Conservation (phyloP, 78 protist genomes). For the Tieghemostelium lacteum region DNA sequence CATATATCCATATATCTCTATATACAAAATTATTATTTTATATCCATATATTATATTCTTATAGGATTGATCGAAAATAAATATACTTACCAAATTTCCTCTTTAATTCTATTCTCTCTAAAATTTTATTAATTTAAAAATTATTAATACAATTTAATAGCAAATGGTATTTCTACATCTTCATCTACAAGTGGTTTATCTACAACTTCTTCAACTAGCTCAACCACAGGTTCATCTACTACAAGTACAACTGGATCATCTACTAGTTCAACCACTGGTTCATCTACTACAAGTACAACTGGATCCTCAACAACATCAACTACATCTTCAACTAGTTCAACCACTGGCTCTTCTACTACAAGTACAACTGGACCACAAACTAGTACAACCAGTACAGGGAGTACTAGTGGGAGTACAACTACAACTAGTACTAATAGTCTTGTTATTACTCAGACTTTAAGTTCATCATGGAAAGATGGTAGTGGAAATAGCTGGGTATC, state of each 20-base stretch:
- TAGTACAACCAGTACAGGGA: conserved; percentile 9
- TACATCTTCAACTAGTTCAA: conserved; percentile 5
- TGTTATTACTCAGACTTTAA: background rate
- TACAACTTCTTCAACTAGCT: conserved; percentile 4
- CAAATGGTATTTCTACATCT: background rate
- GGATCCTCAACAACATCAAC: background rate
- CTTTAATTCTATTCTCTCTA: background rate
- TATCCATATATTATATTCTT: background rate
- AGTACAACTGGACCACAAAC: conserved; percentile 3
- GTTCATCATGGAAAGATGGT: conserved; percentile 42
- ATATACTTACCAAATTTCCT: background rate
- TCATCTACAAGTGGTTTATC: conserved; percentile 17
- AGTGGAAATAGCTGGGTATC: background rate
- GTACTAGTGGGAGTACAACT: background rate
- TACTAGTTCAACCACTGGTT: conserved; percentile 10
- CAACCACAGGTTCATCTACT: background rate
- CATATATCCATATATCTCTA: background rate
- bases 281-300: conserved; percentile 20
- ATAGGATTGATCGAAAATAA: background rate
- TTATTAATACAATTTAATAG: background rate
- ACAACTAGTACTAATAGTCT: background rate
- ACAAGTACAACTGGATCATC: conserved; percentile 20
- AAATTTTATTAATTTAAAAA: background rate
- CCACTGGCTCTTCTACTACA: conserved; percentile 16
- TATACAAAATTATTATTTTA: background rate